These are phyloP conservation scores for Sporothrix inflata DNA, from an alignment of 2,329 filamentous ascomycete species.

Conservation along the genomic window DNA sequence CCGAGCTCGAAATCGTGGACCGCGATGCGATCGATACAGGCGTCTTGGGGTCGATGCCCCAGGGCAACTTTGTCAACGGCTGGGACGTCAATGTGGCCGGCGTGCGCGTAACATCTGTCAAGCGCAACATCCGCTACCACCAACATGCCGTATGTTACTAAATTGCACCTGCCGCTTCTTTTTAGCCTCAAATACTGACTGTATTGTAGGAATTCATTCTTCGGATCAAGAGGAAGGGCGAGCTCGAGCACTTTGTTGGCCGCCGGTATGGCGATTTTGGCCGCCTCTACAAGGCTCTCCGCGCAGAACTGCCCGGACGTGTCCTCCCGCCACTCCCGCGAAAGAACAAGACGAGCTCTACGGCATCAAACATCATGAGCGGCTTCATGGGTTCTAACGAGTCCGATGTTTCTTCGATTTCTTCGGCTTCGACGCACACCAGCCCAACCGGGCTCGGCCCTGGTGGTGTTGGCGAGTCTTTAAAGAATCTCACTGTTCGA, in stretches of 20 bases:
- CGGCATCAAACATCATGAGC: conserved; percentile 60
- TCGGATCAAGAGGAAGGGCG: conserved; percentile 76
- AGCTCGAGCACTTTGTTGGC: conserved; percentile 77
- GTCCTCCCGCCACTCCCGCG: conserved; percentile 82
- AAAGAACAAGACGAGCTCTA: conserved; percentile 85
- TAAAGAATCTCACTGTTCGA: conserved; percentile 50
- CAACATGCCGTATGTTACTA: conserved; percentile 75
- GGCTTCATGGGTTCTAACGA: conserved; percentile 63
- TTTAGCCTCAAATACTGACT: neutral
- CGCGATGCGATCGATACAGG: conserved; percentile 90
- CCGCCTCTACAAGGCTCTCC: conserved; percentile 75
- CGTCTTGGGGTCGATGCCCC: conserved; percentile 81
- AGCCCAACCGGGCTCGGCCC: conserved; percentile 35
- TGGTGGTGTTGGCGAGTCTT: conserved; percentile 39
- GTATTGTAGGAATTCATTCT: conserved; percentile 77
- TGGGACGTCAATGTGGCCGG: conserved; percentile 97
- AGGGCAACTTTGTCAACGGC: conserved; percentile 89
- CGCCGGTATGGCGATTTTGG: conserved; percentile 88
- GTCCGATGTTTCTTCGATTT: conserved; percentile 78
- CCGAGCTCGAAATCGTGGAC: conserved; percentile 95
- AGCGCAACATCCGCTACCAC: conserved; percentile 85
- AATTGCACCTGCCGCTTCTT: neutral
- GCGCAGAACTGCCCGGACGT: conserved; percentile 86
- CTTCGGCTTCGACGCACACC: conserved; percentile 74
- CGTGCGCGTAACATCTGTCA: conserved; percentile 77